Evolutionary conservation across 371 early-diverging fungal genomes (phyloP).

Genomic region (Mortierella sp.): DNA sequence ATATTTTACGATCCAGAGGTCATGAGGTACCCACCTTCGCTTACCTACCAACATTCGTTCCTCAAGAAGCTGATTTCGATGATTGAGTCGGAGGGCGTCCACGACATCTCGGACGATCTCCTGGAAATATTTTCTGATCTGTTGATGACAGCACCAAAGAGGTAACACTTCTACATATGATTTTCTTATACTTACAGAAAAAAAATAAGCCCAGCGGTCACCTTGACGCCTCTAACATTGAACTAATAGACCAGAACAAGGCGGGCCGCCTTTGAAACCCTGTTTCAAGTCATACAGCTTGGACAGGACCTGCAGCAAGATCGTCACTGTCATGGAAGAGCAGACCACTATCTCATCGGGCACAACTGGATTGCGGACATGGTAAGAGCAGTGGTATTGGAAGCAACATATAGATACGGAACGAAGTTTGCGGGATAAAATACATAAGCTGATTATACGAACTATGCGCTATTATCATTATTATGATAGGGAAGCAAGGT

Average conservation of each 20-base stretch:
- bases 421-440: too few species aligned
- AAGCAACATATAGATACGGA: too few species aligned
- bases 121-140: constrained; percentile 44
- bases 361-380: constrained; percentile 50
- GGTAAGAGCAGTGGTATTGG: constrained; percentile 10
- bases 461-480: neutral
- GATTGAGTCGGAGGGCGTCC: constrained; percentile 29
- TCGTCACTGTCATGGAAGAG: constrained; percentile 54
- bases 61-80: constrained; percentile 38
- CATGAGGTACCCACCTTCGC: constrained; percentile 44
- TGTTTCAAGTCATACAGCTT: constrained; percentile 52
- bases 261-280: constrained; percentile 44
- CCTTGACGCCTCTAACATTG: neutral
- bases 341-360: constrained; percentile 50
- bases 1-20: constrained; percentile 34
- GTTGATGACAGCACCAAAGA: constrained; percentile 40
- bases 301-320: constrained; percentile 28
- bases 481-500: constrained; percentile 45
- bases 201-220: too few species aligned
- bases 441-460: too few species aligned
- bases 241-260: constrained; percentile 35
- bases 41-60: constrained; percentile 43
- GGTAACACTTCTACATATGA: constrained; percentile 4
- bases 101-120: constrained; percentile 38
- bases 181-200: neutral